These are phyloP conservation scores for Aspergillus fischeri DNA, from an alignment of 2,329 filamentous ascomycete genomes.

Conservation along the genomic window DNA sequence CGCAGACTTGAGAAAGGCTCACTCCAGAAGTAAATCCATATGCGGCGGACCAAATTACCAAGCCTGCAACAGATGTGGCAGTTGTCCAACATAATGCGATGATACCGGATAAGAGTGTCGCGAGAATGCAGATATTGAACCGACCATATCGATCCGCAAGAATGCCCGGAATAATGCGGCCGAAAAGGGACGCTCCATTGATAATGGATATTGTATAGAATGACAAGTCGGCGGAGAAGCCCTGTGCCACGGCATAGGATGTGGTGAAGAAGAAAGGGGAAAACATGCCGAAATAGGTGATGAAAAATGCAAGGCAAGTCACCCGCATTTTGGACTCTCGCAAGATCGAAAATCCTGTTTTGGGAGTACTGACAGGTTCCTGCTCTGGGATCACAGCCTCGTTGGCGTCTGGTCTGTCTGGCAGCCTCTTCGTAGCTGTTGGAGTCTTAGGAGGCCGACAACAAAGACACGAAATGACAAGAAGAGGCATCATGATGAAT, in stretches of 20 bases:
- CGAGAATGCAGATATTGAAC: constrained; percentile 30
- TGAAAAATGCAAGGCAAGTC: constrained; percentile 30
- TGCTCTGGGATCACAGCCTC: not conserved
- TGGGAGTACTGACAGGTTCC: not conserved
- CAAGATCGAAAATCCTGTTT: constrained; percentile 19
- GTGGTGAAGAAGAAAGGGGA: constrained; percentile 38
- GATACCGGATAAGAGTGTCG: constrained; percentile 30
- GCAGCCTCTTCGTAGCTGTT: not conserved
- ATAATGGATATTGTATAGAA: constrained; percentile 39
- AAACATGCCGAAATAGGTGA: constrained; percentile 39
- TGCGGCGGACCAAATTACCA: constrained; percentile 42
- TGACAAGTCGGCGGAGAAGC: constrained; percentile 26
- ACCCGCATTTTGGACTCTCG: constrained; percentile 21
- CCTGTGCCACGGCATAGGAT: constrained; percentile 24
- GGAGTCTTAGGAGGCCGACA: constrained; percentile 6
- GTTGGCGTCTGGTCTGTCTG: not conserved
- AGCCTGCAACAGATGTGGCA: constrained; percentile 39
- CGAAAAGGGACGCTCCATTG: constrained; percentile 37
- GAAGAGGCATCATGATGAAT: constrained; percentile 39
- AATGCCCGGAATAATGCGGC: constrained; percentile 33
- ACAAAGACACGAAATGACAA: constrained; percentile 26
- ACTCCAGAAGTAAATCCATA: constrained; percentile 48
- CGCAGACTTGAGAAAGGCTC: constrained; percentile 1
- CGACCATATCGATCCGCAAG: constrained; percentile 33
- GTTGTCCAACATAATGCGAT: constrained; percentile 46